A percentile compares a stretch with the other conserved stretches of the same genome.
These are phyloP conservation scores for Eutrema salsugineum DNA, from an alignment of 441 rosid genomes.

Conservation along the genomic window DNA sequence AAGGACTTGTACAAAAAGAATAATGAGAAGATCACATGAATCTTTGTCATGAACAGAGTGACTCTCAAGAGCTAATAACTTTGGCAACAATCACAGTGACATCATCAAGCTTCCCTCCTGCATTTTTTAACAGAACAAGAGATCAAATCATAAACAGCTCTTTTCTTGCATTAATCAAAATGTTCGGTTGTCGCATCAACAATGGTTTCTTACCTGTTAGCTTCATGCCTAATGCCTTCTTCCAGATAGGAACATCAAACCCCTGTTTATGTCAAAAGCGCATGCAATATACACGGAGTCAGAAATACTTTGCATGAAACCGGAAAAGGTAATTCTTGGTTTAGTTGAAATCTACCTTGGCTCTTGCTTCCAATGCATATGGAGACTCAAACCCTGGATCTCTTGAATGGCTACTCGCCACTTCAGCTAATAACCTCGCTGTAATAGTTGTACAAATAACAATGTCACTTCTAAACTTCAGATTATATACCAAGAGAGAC, in stretches of 20 bases:
- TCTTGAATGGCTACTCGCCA: conserved; percentile 63
- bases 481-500: not conserved
- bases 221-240: conserved; percentile 74
- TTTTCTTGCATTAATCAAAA: not conserved
- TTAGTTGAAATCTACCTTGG: conserved; percentile 44
- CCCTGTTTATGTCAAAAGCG: conserved; percentile 42
- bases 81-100: conserved; percentile 79
- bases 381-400: conserved; percentile 78
- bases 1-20: conserved; percentile 20
- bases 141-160: conserved; percentile 8
- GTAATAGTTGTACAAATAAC: conserved; percentile 31
- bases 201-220: conserved; percentile 54
- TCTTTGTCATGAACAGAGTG: not conserved
- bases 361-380: conserved; percentile 76
- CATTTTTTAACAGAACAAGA: not conserved
- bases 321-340: not conserved
- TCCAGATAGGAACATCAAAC: conserved; percentile 71
- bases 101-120: conserved; percentile 95
- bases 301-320: not conserved
- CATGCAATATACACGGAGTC: not conserved
- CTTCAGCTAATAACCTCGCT: conserved; percentile 85
- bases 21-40: not conserved
- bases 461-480: conserved; percentile 20
- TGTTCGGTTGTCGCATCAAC: not conserved
- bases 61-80: conserved; percentile 41